Conservation (phyloP, 805 yeast genomes). For the Pichia paraexigua region DNA sequence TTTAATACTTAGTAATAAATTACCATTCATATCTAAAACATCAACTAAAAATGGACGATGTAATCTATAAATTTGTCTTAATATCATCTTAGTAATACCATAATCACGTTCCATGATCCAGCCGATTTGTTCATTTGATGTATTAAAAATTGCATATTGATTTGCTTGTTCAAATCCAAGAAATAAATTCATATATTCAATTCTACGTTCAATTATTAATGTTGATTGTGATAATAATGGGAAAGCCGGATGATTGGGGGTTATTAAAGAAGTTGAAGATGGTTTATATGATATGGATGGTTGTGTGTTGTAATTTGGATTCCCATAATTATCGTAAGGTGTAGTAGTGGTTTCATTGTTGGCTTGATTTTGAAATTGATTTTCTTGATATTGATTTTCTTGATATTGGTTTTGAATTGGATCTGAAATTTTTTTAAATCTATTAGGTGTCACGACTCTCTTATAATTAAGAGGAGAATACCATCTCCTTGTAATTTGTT, state of each 20-base stretch:
- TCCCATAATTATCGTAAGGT: constrained; percentile 15
- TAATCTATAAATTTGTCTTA: constrained; percentile 73
- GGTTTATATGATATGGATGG: neutral
- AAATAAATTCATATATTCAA: constrained; percentile 81
- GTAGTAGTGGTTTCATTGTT: no score
- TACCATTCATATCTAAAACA: constrained; percentile 57
- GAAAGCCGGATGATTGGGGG: constrained; percentile 46
- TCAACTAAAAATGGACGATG: constrained; percentile 84
- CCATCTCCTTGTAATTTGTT: neutral
- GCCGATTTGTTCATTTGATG: constrained; percentile 68
- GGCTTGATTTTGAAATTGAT: neutral
- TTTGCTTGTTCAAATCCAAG: constrained; percentile 92
- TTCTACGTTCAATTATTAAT: constrained; percentile 75
- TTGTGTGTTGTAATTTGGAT: neutral
- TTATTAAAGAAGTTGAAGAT: neutral
- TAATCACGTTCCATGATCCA: constrained; percentile 75
- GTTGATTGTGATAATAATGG: constrained; percentile 70
- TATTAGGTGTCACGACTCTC: neutral
- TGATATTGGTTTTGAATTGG: neutral
- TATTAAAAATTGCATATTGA: constrained; percentile 63
- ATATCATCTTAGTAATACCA: constrained; percentile 57
- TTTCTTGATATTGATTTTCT: neutral
- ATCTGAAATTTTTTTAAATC: neutral
- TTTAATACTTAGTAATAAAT: constrained; percentile 53
- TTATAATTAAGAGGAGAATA: constrained; percentile 17